Percentiles rank a stretch among this genome's conserved stretches.
Evolutionary conservation across 768 basidiomycete species (phyloP).

Genomic region (Tricholoma furcatifolium): DNA sequence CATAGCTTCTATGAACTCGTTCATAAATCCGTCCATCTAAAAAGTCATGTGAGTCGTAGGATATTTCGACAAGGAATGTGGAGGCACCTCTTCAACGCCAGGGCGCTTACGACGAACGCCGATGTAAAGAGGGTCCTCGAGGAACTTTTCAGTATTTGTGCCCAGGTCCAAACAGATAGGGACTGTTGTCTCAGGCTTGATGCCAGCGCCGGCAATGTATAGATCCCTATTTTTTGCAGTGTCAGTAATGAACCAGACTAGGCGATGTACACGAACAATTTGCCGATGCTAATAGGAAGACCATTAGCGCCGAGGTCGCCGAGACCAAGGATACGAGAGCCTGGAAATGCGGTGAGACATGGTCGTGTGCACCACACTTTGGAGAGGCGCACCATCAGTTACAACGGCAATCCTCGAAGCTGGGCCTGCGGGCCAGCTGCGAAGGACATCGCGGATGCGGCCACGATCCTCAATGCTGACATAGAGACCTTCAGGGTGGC

Average conservation of each 20-base stretch:
- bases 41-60: neutral
- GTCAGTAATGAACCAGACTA: neutral
- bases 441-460: constrained; percentile 54
- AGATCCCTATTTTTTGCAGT: constrained; percentile 46
- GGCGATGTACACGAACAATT: constrained; percentile 45
- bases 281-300: constrained; percentile 67
- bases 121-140: constrained; percentile 75
- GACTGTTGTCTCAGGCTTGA: constrained; percentile 51
- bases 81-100: constrained; percentile 37
- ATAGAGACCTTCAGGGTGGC: constrained; percentile 58
- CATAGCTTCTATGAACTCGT: constrained; percentile 73
- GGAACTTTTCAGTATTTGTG: constrained; percentile 65
- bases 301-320: constrained; percentile 49
- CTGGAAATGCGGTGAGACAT: constrained; percentile 23
- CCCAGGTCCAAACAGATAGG: constrained; percentile 76
- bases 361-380: constrained; percentile 17
- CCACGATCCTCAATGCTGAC: constrained; percentile 70
- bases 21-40: constrained; percentile 73
- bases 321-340: constrained; percentile 73
- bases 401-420: constrained; percentile 69
- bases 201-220: constrained; percentile 72
- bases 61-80: neutral
- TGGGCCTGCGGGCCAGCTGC: constrained; percentile 44
- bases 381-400: constrained; percentile 56
- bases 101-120: constrained; percentile 62